These are phyloP conservation scores for Jackrogersella multiformis DNA, from an alignment of 495 filamentous ascomycete species.

Conservation along the genomic window DNA sequence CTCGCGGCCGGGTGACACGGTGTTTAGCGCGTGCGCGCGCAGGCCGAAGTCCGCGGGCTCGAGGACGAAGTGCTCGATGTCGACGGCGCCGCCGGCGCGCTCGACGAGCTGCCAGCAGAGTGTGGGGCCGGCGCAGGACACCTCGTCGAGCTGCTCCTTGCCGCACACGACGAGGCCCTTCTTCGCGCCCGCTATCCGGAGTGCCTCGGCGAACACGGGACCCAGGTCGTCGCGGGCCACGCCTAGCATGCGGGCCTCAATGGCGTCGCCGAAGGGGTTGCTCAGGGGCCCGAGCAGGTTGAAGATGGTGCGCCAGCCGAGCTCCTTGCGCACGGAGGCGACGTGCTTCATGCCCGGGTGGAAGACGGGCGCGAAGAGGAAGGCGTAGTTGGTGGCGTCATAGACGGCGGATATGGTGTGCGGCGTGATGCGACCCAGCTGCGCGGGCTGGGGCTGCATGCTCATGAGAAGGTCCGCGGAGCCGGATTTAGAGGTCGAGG, in stretches of 20 bases:
- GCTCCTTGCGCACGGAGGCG: conserved; percentile 79
- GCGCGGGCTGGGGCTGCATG: conserved; percentile 73
- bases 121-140: conserved; percentile 85
- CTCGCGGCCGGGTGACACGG: conserved; percentile 83
- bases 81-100: conserved; percentile 59
- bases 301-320: conserved; percentile 95
- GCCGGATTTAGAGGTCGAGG: conserved; percentile 94
- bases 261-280: conserved; percentile 78
- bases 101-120: conserved; percentile 85
- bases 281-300: conserved; percentile 93
- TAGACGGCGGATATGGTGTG: conserved; percentile 75
- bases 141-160: conserved; percentile 93
- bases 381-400: conserved; percentile 83
- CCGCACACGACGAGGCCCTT: conserved; percentile 95
- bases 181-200: conserved; percentile 75
- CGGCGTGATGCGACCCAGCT: conserved; percentile 75
- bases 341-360: conserved; percentile 92
- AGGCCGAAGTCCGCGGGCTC: conserved; percentile 87
- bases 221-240: conserved; percentile 88
- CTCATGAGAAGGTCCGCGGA: conserved; percentile 89
- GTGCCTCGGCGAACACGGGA: conserved; percentile 84
- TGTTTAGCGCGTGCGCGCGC: conserved; percentile 72
- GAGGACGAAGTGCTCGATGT: conserved; percentile 77
- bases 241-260: conserved; percentile 91
- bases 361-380: conserved; percentile 96